phyloP scores from a whole-genome alignment of 1,139 yeast genomes.

The Scheffersomyces segobiensis region DNA sequence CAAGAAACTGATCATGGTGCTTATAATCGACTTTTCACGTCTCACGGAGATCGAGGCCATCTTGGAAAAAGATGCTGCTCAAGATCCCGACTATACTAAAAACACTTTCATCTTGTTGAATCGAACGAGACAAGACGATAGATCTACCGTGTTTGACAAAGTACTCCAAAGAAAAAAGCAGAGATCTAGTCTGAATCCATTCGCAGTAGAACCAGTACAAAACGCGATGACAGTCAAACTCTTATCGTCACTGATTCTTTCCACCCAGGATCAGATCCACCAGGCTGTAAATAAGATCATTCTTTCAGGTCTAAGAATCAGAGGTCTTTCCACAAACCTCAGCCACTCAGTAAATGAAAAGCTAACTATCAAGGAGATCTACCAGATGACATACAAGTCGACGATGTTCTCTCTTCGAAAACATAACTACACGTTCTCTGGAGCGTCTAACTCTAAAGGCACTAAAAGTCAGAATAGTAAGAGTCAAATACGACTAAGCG shows the following conservation, averaged over 20 bases:
- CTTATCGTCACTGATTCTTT: constrained; percentile 19
- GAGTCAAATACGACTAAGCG: constrained; percentile 17
- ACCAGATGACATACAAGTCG: constrained; percentile 44
- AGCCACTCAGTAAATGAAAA: constrained; percentile 29
- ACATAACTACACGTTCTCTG: constrained; percentile 28
- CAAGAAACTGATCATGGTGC: constrained; percentile 5
- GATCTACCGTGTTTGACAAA: constrained; percentile 32
- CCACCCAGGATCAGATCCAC: constrained; percentile 33
- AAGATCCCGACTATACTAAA: neutral
- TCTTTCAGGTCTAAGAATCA: constrained; percentile 42
- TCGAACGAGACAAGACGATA: neutral
- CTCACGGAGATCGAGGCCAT: constrained; percentile 8
- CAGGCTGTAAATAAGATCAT: constrained; percentile 37
- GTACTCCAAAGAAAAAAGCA: constrained; percentile 32
- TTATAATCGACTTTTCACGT: constrained; percentile 14
- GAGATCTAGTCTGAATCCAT: constrained; percentile 14
- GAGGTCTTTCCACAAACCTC: constrained; percentile 37
- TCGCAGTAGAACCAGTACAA: constrained; percentile 6
- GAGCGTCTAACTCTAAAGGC: neutral
- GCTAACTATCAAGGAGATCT: constrained; percentile 40
- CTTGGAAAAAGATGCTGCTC: neutral
- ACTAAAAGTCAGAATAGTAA: neutral
- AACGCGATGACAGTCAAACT: constrained; percentile 8
- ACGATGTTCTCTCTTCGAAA: constrained; percentile 43
- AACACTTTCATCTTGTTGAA: neutral